These are phyloP conservation scores for Mycena galopus DNA, from an alignment of 768 basidiomycete species.

Conservation along the genomic window DNA sequence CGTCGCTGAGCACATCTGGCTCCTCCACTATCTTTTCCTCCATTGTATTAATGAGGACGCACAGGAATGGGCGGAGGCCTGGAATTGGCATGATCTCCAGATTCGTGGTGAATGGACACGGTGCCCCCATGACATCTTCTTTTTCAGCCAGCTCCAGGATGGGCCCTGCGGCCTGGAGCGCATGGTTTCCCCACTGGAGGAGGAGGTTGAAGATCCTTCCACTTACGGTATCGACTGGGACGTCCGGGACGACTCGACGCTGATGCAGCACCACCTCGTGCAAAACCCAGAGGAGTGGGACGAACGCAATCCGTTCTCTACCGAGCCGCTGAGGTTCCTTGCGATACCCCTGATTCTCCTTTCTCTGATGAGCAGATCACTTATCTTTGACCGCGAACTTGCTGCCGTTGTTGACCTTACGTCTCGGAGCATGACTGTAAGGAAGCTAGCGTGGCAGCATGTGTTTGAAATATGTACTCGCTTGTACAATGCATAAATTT, in stretches of 20 bases:
- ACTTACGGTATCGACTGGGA: slow-evolving; percentile 37
- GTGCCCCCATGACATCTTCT: slow-evolving; percentile 33
- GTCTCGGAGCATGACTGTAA: slow-evolving; percentile 4
- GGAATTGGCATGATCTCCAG: slow-evolving; percentile 49
- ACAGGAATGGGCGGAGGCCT: slow-evolving; percentile 45
- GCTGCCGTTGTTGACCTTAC: not conserved
- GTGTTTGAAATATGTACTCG: not conserved
- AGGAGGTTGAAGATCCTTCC: slow-evolving; percentile 4
- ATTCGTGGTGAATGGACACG: not conserved
- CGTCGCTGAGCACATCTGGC: slow-evolving; percentile 49
- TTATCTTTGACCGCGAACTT: not conserved
- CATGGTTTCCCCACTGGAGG: not conserved
- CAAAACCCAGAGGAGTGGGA: slow-evolving; percentile 29
- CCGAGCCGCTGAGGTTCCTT: not conserved
- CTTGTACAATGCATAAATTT: not conserved
- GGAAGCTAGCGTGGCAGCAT: slow-evolving; percentile 3
- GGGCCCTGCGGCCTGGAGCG: slow-evolving; percentile 32
- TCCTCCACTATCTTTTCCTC: slow-evolving; percentile 53
- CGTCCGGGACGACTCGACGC: slow-evolving; percentile 6
- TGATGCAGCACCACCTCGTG: slow-evolving; percentile 21
- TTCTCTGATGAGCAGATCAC: slow-evolving; percentile 5
- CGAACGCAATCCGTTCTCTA: slow-evolving; percentile 22
- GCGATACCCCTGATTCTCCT: not conserved
- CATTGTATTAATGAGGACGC: slow-evolving; percentile 46
- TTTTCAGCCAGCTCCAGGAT: slow-evolving; percentile 36